phyloP scores from a whole-genome alignment of 768 basidiomycete genomes.

The Lactarius deliciosus region DNA sequence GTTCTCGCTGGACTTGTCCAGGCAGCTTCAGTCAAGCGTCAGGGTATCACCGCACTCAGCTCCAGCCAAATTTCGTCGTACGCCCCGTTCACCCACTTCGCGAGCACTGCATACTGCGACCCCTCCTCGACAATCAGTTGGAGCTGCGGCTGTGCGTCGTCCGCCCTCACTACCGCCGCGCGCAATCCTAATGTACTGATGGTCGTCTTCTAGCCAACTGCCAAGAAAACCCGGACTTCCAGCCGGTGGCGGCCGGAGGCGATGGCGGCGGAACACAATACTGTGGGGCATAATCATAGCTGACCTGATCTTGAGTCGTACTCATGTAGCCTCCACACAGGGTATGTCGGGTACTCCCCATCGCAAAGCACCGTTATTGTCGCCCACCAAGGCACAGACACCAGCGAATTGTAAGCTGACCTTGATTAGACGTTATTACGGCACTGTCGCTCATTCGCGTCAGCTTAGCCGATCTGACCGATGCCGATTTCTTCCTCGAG shows the following conservation, averaged over 20 bases:
- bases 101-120: slow-evolving; percentile 38
- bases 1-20: not conserved
- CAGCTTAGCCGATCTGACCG: slow-evolving; percentile 44
- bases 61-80: slow-evolving; percentile 33
- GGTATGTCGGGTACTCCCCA: slow-evolving; percentile 56
- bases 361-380: slow-evolving; percentile 39
- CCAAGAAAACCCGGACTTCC: slow-evolving; percentile 47
- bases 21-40: slow-evolving; percentile 14
- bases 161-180: no score
- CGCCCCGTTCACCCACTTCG: slow-evolving; percentile 36
- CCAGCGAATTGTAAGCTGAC: slow-evolving; percentile 34
- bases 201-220: slow-evolving; percentile 41
- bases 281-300: slow-evolving; percentile 35
- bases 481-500: slow-evolving; percentile 41
- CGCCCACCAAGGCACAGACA: slow-evolving; percentile 42
- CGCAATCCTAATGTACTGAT: not conserved
- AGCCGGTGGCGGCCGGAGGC: slow-evolving; percentile 50
- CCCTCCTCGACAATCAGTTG: slow-evolving; percentile 33
- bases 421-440: not conserved
- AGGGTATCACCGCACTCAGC: slow-evolving; percentile 31
- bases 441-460: not conserved
- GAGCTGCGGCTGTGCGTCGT: slow-evolving; percentile 35
- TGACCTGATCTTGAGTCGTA: not conserved
- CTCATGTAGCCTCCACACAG: slow-evolving; percentile 33
- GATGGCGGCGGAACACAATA: slow-evolving; percentile 45